These are phyloP conservation scores for Chrysoporthe puriensis DNA, from an alignment of 2,329 filamentous ascomycete genomes.

Conservation along the genomic window DNA sequence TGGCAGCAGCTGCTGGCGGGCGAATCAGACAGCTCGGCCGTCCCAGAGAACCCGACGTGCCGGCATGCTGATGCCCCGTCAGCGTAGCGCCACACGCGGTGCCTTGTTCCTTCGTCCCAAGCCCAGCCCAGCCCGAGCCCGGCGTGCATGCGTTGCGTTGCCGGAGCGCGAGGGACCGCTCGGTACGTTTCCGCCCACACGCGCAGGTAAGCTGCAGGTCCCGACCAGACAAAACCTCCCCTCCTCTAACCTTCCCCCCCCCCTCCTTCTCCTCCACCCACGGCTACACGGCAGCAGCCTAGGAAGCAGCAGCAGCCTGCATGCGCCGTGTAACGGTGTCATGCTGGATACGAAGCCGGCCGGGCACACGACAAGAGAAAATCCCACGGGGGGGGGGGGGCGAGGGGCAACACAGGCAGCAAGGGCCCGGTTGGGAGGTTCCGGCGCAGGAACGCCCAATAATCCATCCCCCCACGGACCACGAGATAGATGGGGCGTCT, in stretches of 20 bases:
- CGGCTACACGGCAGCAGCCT: neutral
- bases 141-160: constrained; percentile 4
- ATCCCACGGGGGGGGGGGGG: neutral
- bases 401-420: too few relatives aligned
- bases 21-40: too few relatives aligned
- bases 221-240: neutral
- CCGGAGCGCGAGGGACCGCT: neutral
- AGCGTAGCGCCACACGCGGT: neutral
- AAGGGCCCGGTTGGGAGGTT: neutral
- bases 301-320: constrained; percentile 3
- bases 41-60: neutral
- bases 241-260: neutral
- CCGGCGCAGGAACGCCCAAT: neutral
- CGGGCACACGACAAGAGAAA: neutral
- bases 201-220: constrained; percentile 18
- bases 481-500: neutral
- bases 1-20: too few relatives aligned
- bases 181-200: neutral
- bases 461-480: neutral
- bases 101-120: neutral
- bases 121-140: neutral
- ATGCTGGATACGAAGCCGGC: constrained; percentile 17
- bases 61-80: neutral
- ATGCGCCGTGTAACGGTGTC: constrained; percentile 13
- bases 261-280: neutral